Base-by-base conservation (phyloP, 2,329 filamentous ascomycete genomes). In the Arachnomyces sp. region DNA sequence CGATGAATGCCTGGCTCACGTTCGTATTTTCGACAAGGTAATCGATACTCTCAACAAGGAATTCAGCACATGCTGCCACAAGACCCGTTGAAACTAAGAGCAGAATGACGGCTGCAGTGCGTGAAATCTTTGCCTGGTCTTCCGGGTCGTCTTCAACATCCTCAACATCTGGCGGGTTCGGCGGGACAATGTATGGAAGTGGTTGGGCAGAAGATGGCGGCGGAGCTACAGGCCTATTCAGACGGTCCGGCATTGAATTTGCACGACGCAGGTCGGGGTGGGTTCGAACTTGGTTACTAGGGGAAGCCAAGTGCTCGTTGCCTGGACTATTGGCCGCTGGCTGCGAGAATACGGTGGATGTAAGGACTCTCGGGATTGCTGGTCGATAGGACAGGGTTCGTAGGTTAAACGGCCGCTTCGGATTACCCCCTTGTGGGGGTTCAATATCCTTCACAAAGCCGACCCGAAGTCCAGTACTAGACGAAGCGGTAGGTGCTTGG, bases 191-290 rank as follows among this genome's bases (percentile, higher is more conserved):
- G 45, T 45, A 52, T 34, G 47, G 51, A 17, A 47, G 51, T 31
- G 40, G 57, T 45, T 44, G 55, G 41, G 40, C 45, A 45, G 43
- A 51, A 2, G 47, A 42, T 28, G 40, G 18, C 30, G 36, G 31
- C 38, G 40, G 31, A 42, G 44, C 40, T n/a, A 32, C 39, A 4
- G 53, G 51, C 12, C 52, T 55, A 43, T 75, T 77, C 7, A 86
- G 71, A 13, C 81, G 75, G 51, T 83, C 82, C 0, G 84, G 84
- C 2, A 88, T 71, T 1, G 84, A 88, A 56, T 77, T 86, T 14
- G 84, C 85, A 40, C 84, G 75, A 41, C 82, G 80, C 39, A 86
- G 78, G n/a, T 77, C 76, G 49, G 32, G 78, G 68, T 8, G 71
- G 67, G 2, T 74, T 69, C 7, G 62, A 46, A 3, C 66, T 52